Evolutionary conservation across 2,329 filamentous ascomycete species (phyloP).

Genomic region (Trichoderma simmonsii): DNA sequence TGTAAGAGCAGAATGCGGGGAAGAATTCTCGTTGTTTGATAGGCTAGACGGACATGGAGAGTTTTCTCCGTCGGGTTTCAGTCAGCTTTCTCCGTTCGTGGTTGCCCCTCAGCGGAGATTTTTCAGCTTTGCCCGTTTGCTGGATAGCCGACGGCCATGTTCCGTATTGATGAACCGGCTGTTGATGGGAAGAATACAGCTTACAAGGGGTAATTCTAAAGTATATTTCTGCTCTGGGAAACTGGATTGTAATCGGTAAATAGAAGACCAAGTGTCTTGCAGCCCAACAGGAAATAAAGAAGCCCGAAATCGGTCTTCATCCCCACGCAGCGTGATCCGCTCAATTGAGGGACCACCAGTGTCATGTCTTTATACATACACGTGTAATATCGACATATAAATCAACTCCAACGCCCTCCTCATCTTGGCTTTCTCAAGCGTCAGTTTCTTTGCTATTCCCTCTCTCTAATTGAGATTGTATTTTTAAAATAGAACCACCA

Average conservation of each 20-base stretch:
- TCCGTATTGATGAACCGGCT: neutral
- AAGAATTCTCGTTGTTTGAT: conserved; percentile 2
- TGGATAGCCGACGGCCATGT: neutral
- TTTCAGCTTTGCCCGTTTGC: neutral
- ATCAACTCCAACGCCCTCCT: neutral
- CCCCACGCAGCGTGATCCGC: neutral
- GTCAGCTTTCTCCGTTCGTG: neutral
- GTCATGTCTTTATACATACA: neutral
- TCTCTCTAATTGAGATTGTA: neutral
- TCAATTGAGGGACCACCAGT: neutral
- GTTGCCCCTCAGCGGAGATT: conserved; percentile 6
- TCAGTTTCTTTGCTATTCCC: neutral
- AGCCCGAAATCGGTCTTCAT: neutral
- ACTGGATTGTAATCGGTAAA: neutral
- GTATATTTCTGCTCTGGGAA: neutral
- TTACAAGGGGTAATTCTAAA: neutral
- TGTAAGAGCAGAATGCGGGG: conserved; percentile 2
- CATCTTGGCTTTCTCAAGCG: neutral
- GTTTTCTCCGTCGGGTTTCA: conserved; percentile 13
- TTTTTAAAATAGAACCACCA: neutral
- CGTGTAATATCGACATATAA: conserved; percentile 8
- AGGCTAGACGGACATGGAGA: neutral
- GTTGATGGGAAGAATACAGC: neutral
- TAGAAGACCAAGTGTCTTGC: neutral
- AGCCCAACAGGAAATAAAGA: neutral